Conservation (phyloP, 2,329 filamentous ascomycete species). For the Blumeriella jaapii region DNA sequence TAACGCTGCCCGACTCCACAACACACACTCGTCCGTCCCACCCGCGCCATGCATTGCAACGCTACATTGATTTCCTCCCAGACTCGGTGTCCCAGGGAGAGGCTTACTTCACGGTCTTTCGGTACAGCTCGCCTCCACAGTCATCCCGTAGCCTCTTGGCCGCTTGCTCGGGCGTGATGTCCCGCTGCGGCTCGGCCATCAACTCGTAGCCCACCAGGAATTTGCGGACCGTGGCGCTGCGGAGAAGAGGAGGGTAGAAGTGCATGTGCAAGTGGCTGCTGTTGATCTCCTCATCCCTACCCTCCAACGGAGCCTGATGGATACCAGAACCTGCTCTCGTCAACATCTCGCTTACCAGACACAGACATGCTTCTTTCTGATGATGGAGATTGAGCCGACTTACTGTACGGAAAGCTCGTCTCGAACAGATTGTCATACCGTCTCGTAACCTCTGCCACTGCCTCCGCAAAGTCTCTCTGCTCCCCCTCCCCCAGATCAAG, state of each 20-base stretch:
- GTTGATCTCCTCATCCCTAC: conserved; percentile 71
- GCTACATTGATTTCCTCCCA: neutral
- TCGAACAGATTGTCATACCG: conserved; percentile 96
- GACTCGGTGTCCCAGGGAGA: neutral
- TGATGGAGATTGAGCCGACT: neutral
- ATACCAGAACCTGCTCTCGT: conserved; percentile 62
- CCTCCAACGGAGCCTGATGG: conserved; percentile 84
- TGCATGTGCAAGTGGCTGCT: conserved; percentile 91
- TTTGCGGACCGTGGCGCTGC: conserved; percentile 88
- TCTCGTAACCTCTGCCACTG: conserved; percentile 76
- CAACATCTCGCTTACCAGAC: neutral
- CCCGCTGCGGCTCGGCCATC: conserved; percentile 93
- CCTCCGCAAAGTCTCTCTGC: conserved; percentile 64
- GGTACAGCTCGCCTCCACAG: conserved; percentile 75
- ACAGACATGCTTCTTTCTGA: neutral
- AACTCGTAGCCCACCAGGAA: conserved; percentile 95
- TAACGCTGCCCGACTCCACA: no score
- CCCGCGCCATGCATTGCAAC: no score
- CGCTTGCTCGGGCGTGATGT: conserved; percentile 96
- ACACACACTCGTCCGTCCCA: no score
- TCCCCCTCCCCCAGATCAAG: conserved; percentile 69
- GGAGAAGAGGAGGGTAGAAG: conserved; percentile 88
- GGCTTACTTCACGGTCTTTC: conserved; percentile 36
- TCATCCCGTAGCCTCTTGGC: conserved; percentile 57
- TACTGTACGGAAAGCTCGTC: conserved; percentile 89